Percentiles rank a stretch among this genome's conserved stretches.
These are phyloP conservation scores for Cercophora scortea DNA, from an alignment of 495 filamentous ascomycete species.

Conservation along the genomic window DNA sequence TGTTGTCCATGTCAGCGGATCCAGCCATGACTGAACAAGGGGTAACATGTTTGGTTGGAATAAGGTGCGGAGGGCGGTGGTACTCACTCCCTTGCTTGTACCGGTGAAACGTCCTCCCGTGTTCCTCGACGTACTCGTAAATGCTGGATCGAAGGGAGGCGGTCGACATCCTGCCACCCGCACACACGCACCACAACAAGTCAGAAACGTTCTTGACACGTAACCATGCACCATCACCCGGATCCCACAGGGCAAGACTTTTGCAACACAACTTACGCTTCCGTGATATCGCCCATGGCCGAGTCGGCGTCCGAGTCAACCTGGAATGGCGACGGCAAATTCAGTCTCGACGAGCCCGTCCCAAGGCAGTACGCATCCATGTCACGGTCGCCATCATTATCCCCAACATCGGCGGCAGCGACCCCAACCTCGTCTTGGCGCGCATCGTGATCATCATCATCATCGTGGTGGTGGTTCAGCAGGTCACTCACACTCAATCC, in stretches of 20 bases:
- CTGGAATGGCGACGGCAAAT: background rate
- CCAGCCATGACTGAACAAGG: too few species aligned
- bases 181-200: background rate
- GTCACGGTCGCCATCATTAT: background rate
- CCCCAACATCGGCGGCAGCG: background rate
- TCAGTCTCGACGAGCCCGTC: background rate
- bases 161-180: background rate
- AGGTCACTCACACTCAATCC: slow-evolving; percentile 6
- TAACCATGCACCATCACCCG: background rate
- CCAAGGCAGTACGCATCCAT: background rate
- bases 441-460: background rate
- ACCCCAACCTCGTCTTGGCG: background rate
- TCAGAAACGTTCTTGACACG: background rate
- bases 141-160: slow-evolving; percentile 8
- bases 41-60: too few species aligned
- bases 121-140: slow-evolving; percentile 19
- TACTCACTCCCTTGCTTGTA: slow-evolving; percentile 31
- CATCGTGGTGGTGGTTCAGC: background rate
- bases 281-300: slow-evolving; percentile 3
- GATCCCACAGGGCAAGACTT: background rate
- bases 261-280: background rate
- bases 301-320: slow-evolving; percentile 7
- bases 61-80: background rate
- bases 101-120: slow-evolving; percentile 27
- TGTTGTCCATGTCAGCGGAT: background rate